A percentile compares a stretch with the other conserved stretches of the same genome.
Conservation (phyloP, 2,329 filamentous ascomycete genomes). For the Colletotrichum theobromicola region DNA sequence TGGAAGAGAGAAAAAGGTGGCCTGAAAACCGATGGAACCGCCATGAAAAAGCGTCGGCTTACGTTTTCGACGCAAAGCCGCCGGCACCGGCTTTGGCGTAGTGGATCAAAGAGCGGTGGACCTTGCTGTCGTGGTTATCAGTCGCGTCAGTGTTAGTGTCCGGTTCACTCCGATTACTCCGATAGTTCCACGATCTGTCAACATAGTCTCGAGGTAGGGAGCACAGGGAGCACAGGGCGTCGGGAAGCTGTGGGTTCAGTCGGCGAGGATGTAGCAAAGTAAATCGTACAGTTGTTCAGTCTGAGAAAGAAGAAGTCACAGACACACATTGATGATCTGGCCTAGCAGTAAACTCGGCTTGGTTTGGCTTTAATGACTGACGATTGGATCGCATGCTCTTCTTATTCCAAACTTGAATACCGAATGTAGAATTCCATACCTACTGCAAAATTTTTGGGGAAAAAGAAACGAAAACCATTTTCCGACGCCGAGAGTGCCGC, state of each 20-base stretch:
- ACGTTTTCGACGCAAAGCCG: background rate
- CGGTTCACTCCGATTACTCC: background rate
- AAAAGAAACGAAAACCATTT: background rate
- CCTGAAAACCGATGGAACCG: conserved; percentile 7
- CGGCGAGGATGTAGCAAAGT: too few relatives aligned
- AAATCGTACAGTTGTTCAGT: background rate
- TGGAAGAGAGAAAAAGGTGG: background rate
- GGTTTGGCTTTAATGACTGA: background rate
- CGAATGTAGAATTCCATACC: background rate
- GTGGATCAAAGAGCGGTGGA: conserved; percentile 6
- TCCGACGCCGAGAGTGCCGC: background rate
- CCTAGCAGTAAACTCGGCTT: background rate
- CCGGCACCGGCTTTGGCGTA: background rate
- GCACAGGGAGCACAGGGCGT: background rate
- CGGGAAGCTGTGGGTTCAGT: background rate
- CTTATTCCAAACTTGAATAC: background rate
- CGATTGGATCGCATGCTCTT: background rate
- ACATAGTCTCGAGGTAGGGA: too few relatives aligned
- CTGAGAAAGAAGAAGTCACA: background rate
- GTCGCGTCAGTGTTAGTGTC: background rate
- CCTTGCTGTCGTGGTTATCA: background rate
- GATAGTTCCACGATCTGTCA: background rate
- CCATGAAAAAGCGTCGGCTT: conserved; percentile 4
- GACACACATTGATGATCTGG: background rate
- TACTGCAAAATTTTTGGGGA: background rate